Evolutionary conservation across 805 yeast genomes (phyloP).

Genomic region (Priceomyces medius): DNA sequence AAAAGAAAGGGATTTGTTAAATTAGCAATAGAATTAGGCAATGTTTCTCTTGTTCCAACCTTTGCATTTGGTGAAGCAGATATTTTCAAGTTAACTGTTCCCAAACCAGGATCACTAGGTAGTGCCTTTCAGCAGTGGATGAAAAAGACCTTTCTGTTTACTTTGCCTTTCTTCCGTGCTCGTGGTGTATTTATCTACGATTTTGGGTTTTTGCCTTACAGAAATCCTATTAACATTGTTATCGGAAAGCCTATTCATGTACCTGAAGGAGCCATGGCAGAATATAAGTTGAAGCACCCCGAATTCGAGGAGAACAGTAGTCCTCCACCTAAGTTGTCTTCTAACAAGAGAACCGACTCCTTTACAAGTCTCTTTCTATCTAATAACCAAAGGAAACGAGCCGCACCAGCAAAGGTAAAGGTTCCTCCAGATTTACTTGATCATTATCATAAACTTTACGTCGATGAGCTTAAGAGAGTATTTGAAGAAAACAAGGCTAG

Average conservation of each 20-base stretch:
- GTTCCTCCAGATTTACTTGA: conserved; percentile 50
- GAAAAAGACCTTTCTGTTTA: conserved; percentile 72
- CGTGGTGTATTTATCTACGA: conserved; percentile 91
- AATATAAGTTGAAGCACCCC: conserved; percentile 30
- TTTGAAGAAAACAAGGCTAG: conserved; percentile 65
- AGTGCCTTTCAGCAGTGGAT: conserved; percentile 67
- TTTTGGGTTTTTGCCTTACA: conserved; percentile 84
- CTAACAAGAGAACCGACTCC: conserved; percentile 17
- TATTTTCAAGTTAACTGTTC: conserved; percentile 44
- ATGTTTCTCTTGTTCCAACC: conserved; percentile 79
- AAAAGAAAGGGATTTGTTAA: conserved; percentile 87
- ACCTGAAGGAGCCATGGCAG: conserved; percentile 40
- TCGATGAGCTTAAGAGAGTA: conserved; percentile 58
- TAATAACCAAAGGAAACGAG: conserved; percentile 5
- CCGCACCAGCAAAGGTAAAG: conserved; percentile 21
- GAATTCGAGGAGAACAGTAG: conserved; percentile 20
- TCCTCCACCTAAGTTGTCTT: not conserved
- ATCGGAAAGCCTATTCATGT: conserved; percentile 66
- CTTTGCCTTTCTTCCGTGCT: conserved; percentile 88
- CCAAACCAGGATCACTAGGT: conserved; percentile 43
- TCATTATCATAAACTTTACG: conserved; percentile 69
- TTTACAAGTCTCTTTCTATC: conserved; percentile 30
- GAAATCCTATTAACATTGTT: conserved; percentile 77
- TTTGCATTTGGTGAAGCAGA: conserved; percentile 89
- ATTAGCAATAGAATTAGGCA: conserved; percentile 77